Evolutionary conservation across 2,329 filamentous ascomycete genomes (phyloP).

Genomic region (Catunica adiposa): DNA sequence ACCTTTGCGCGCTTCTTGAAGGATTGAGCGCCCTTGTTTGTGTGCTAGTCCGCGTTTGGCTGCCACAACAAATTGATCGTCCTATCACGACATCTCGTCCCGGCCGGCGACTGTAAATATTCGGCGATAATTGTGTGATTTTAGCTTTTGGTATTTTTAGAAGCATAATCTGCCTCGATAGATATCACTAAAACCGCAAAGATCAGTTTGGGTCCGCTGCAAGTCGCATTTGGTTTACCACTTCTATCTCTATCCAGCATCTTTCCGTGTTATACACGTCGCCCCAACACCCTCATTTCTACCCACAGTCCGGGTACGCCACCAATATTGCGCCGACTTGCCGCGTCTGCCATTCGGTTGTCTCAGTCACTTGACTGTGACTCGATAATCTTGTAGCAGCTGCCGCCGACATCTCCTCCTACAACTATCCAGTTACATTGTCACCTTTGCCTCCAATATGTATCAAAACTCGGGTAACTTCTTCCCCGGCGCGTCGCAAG

Average conservation of each 20-base stretch:
- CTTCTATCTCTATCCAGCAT: neutral
- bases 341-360: neutral
- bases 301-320: neutral
- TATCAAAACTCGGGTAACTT: slow-evolving; percentile 13
- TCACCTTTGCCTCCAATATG: neutral
- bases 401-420: neutral
- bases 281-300: neutral
- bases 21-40: slow-evolving; percentile 1
- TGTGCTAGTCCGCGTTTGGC: neutral
- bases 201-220: too few species aligned
- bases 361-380: neutral
- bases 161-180: too few species aligned
- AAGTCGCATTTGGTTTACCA: too few species aligned
- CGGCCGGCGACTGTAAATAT: neutral
- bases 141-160: too few species aligned
- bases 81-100: neutral
- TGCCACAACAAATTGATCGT: neutral
- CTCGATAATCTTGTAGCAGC: neutral
- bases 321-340: neutral
- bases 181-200: too few species aligned
- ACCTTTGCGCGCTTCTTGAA: neutral
- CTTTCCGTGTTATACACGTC: neutral
- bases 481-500: slow-evolving; percentile 10
- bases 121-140: too few species aligned
- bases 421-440: neutral